Percentiles rank a stretch among this genome's conserved stretches.
phyloP scores from a whole-genome alignment of 129 eudicot species.

The Solidago caesia region DNA sequence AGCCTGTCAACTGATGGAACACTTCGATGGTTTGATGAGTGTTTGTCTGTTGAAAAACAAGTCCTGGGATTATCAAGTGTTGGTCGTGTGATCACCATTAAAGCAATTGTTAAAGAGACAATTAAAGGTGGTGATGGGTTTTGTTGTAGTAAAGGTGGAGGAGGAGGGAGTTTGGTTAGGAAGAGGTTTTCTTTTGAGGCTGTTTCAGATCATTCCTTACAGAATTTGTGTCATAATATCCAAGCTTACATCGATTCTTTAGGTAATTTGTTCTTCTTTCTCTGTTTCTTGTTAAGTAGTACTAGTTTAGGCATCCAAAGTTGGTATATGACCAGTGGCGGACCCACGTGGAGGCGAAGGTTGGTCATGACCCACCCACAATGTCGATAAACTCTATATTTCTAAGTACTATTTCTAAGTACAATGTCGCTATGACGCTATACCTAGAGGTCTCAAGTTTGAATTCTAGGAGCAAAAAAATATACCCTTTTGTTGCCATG shows the following conservation, averaged over 20 bases:
- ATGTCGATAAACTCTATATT: too few relatives aligned
- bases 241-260: constrained; percentile 60
- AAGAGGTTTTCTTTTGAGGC: constrained; percentile 52
- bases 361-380: too few relatives aligned
- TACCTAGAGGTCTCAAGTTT: too few relatives aligned
- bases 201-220: constrained; percentile 36
- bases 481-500: too few relatives aligned
- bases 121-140: constrained; percentile 26
- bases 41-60: constrained; percentile 62
- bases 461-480: too few relatives aligned
- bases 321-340: too few relatives aligned
- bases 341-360: too few relatives aligned
- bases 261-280: constrained; percentile 38
- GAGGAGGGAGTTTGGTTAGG: constrained; percentile 33
- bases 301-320: too few relatives aligned
- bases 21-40: constrained; percentile 9
- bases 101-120: constrained; percentile 35
- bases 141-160: constrained; percentile 29
- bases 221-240: constrained; percentile 49
- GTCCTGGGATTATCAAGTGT: constrained; percentile 54
- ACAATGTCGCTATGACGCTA: too few relatives aligned
- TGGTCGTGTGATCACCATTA: constrained; percentile 47
- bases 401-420: too few relatives aligned
- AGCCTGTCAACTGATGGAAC: constrained; percentile 37
- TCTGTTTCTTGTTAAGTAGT: background rate